phyloP scores from a whole-genome alignment of 805 yeast species.

The Torulaspora gathmanii region DNA sequence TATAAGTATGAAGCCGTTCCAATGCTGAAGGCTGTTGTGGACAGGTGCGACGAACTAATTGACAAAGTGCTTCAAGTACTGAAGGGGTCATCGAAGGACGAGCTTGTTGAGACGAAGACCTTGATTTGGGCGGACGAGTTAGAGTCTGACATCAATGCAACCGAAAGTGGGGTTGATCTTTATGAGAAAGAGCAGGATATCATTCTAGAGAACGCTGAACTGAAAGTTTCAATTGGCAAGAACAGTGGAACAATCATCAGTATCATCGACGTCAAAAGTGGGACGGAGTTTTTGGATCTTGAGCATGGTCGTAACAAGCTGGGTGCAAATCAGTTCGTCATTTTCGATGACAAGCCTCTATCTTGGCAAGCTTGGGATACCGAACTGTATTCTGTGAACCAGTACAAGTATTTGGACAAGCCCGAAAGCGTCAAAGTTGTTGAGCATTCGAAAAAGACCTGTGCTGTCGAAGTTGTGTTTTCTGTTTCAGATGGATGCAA shows the following conservation, averaged over 20 bases:
- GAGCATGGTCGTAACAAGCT: slow-evolving; percentile 48
- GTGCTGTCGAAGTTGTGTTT: slow-evolving; percentile 59
- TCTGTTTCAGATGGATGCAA: slow-evolving; percentile 52
- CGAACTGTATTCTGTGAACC: slow-evolving; percentile 79
- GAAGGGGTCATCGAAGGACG: slow-evolving; percentile 5
- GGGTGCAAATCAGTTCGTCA: slow-evolving; percentile 76
- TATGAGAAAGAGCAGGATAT: slow-evolving; percentile 36
- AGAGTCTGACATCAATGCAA: slow-evolving; percentile 22
- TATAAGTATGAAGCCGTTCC: slow-evolving; percentile 84
- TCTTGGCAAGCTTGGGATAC: slow-evolving; percentile 98
- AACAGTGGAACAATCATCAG: slow-evolving; percentile 60
- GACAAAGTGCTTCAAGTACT: slow-evolving; percentile 46
- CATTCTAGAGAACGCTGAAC: slow-evolving; percentile 54
- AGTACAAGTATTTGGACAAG: slow-evolving; percentile 47
- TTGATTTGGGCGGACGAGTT: slow-evolving; percentile 55
- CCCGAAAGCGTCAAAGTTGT: slow-evolving; percentile 35
- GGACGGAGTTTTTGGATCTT: slow-evolving; percentile 63
- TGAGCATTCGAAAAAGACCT: slow-evolving; percentile 47
- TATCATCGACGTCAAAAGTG: slow-evolving; percentile 52
- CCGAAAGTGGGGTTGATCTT: slow-evolving; percentile 4
- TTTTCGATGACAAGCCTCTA: slow-evolving; percentile 87
- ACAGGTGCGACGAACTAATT: slow-evolving; percentile 49
- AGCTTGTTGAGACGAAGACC: slow-evolving; percentile 42
- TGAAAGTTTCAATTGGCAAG: slow-evolving; percentile 51
- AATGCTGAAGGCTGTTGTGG: slow-evolving; percentile 56